Evolutionary conservation across 495 filamentous ascomycete genomes (phyloP).

Genomic region (Cenococcum geophilum): DNA sequence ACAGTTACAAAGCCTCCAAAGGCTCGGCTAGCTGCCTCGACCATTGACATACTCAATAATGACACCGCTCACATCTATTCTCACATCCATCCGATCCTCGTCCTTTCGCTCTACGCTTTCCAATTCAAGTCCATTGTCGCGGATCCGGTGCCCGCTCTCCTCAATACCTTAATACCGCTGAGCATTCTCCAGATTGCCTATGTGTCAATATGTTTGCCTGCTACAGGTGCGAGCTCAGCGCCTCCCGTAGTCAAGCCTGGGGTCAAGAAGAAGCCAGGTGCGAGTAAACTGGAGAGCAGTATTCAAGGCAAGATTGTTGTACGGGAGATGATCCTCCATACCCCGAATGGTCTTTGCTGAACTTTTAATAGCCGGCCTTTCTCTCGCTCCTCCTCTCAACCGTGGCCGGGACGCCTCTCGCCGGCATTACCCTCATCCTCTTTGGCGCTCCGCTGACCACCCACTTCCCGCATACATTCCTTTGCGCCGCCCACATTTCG

Average conservation of each 20-base stretch:
- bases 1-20: constrained; percentile 12
- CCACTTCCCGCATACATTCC: constrained; percentile 67
- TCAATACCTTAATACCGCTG: constrained; percentile 54
- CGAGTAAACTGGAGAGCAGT: constrained; percentile 23
- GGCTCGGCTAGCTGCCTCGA: constrained; percentile 22
- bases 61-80: constrained; percentile 47
- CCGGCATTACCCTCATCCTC: constrained; percentile 64
- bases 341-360: constrained; percentile 10
- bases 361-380: constrained; percentile 50
- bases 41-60: constrained; percentile 46
- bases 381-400: constrained; percentile 55
- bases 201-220: constrained; percentile 65
- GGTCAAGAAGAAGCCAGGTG: constrained; percentile 30
- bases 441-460: constrained; percentile 89
- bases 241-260: constrained; percentile 31
- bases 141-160: constrained; percentile 63
- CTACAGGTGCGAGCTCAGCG: constrained; percentile 43
- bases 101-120: constrained; percentile 54
- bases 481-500: constrained; percentile 75
- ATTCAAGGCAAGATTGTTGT: constrained; percentile 32
- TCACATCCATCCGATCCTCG: constrained; percentile 58
- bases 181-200: constrained; percentile 61
- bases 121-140: constrained; percentile 63
- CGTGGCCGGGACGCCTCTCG: constrained; percentile 50
- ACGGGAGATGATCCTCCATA: constrained; percentile 14